Evolutionary conservation across 2,329 filamentous ascomycete species (phyloP).

Genomic region (Chalaropsis ovoidea): DNA sequence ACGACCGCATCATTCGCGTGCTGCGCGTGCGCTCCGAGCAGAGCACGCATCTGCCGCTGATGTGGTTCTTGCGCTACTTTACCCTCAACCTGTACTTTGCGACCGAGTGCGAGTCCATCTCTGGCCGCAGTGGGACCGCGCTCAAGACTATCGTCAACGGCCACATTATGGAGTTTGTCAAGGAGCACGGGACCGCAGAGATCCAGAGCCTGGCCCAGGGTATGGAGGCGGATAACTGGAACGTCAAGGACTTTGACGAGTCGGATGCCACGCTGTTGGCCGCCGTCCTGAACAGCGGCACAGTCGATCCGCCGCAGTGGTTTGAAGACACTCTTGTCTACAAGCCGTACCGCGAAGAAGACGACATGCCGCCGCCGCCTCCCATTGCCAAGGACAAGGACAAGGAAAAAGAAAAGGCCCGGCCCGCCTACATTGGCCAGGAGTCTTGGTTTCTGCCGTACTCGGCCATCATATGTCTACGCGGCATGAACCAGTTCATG

Average conservation of each 20-base stretch:
- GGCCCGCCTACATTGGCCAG: constrained; percentile 68
- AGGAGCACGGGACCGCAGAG: constrained; percentile 58
- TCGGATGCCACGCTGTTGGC: constrained; percentile 50
- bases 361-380: constrained; percentile 31
- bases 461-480: constrained; percentile 70
- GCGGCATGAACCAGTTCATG: constrained; percentile 71
- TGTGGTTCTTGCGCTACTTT: constrained; percentile 70
- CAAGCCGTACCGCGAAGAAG: constrained; percentile 37
- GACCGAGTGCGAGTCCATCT: constrained; percentile 77
- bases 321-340: constrained; percentile 50
- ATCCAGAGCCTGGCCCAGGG: constrained; percentile 63
- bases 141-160: constrained; percentile 70
- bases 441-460: constrained; percentile 78
- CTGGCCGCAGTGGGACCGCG: constrained; percentile 62
- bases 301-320: constrained; percentile 59
- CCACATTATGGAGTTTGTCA: constrained; percentile 73
- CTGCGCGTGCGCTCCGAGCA: constrained; percentile 68
- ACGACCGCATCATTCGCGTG: constrained; percentile 65
- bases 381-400: constrained; percentile 49
- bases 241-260: constrained; percentile 62
- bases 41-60: constrained; percentile 54
- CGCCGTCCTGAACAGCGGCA: constrained; percentile 59
- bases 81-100: constrained; percentile 73
- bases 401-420: constrained; percentile 52
- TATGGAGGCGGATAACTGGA: constrained; percentile 76